Conservation (phyloP, 2,329 filamentous ascomycete species). For the Aspergillus nomiae region DNA sequence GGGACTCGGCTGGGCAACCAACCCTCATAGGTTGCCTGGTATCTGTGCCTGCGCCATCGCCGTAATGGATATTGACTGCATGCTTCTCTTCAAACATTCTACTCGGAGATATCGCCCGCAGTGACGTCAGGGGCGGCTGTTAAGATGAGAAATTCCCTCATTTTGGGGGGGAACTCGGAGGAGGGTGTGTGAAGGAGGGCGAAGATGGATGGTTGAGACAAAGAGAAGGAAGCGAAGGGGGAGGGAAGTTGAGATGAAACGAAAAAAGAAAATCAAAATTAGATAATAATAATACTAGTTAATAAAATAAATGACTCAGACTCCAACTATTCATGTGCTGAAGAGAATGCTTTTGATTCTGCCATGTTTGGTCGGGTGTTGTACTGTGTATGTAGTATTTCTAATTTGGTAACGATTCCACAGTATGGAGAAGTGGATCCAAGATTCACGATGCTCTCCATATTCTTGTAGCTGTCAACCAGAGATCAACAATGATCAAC, state of each 20-base stretch:
- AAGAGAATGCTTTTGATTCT: neutral
- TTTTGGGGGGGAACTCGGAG: neutral
- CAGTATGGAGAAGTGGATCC: neutral
- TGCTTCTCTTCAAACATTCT: neutral
- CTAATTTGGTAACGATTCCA: neutral
- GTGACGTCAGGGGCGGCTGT: slow-evolving; percentile 3
- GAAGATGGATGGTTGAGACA: neutral
- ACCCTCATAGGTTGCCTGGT: neutral
- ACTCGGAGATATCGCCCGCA: neutral
- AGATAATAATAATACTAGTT: neutral
- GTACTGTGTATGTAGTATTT: too few relatives aligned
- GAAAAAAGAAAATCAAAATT: neutral
- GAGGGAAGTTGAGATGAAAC: neutral
- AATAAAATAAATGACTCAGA: neutral
- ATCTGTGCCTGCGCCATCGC: slow-evolving; percentile 4
- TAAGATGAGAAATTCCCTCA: slow-evolving; percentile 1
- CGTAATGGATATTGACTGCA: neutral
- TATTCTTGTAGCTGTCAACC: neutral
- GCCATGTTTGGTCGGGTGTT: neutral
- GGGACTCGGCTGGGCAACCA: neutral
- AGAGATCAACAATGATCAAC: too few relatives aligned
- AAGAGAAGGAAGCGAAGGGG: neutral
- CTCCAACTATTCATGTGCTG: neutral
- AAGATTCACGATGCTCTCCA: neutral
- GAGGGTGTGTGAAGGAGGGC: neutral